phyloP scores from a whole-genome alignment of 2,329 filamentous ascomycete species.

The Neofusicoccum ribis region DNA sequence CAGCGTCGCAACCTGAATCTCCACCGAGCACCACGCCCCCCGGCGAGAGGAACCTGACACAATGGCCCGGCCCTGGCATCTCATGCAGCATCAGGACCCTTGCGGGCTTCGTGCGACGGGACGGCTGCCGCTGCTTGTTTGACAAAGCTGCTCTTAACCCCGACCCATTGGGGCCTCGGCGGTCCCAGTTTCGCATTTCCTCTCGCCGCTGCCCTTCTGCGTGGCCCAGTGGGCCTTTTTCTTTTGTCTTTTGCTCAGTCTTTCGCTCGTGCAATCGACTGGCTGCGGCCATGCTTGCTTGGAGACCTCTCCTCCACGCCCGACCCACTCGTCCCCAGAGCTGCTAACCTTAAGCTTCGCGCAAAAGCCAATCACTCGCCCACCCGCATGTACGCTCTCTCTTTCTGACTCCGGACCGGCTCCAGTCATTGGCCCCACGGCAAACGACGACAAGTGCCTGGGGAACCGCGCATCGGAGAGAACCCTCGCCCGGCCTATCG shows the following conservation, averaged over 20 bases:
- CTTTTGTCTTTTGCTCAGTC: slow-evolving; percentile 10
- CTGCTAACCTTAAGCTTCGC: not conserved
- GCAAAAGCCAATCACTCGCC: slow-evolving; percentile 11
- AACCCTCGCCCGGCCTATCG: slow-evolving; percentile 28
- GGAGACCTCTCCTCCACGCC: slow-evolving; percentile 3
- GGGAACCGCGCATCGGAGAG: slow-evolving; percentile 17
- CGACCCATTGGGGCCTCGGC: slow-evolving; percentile 6
- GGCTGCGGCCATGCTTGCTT: slow-evolving; percentile 13
- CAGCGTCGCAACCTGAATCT: slow-evolving; percentile 2
- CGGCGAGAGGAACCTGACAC: slow-evolving; percentile 7
- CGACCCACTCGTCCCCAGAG: not conserved
- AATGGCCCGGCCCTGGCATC: slow-evolving; percentile 16
- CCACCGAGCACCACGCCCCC: slow-evolving; percentile 1
- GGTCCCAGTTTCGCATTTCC: slow-evolving; percentile 6
- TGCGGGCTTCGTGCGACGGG: slow-evolving; percentile 8
- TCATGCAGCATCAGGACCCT: slow-evolving; percentile 2
- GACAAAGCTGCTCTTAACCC: not conserved
- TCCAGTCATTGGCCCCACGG: slow-evolving; percentile 12
- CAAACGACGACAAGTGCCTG: not conserved
- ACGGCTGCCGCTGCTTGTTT: not conserved
- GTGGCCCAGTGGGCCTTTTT: not conserved
- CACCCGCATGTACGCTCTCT: not conserved
- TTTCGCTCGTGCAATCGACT: slow-evolving; percentile 4
- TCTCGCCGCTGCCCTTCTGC: not conserved
- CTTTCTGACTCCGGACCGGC: slow-evolving; percentile 4